Conservation (phyloP, 768 basidiomycete genomes). For the Auricularia auricula-judae region DNA sequence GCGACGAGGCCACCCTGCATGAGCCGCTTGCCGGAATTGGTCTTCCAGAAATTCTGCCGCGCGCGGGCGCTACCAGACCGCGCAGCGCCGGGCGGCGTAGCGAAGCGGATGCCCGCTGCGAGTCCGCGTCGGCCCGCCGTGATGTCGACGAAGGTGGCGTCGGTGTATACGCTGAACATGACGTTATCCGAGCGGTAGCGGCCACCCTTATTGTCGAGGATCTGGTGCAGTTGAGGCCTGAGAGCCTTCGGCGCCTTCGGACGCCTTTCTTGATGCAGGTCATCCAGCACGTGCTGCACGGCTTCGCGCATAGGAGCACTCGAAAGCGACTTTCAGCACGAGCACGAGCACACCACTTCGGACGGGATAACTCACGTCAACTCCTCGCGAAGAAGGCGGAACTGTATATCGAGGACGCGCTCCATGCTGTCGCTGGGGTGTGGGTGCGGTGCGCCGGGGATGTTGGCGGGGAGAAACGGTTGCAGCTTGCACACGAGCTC, state of each 20-base stretch:
- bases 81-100: slow-evolving; percentile 47
- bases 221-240: slow-evolving; percentile 30
- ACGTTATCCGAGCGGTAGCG: slow-evolving; percentile 44
- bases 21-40: slow-evolving; percentile 45
- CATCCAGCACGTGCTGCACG: slow-evolving; percentile 36
- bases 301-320: slow-evolving; percentile 42
- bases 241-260: background rate
- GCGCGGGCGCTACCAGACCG: slow-evolving; percentile 25
- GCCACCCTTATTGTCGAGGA: slow-evolving; percentile 46
- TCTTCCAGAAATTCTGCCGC: slow-evolving; percentile 51
- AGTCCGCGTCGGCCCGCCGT: slow-evolving; percentile 42
- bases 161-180: slow-evolving; percentile 55
- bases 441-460: slow-evolving; percentile 52
- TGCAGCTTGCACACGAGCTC: slow-evolving; percentile 41
- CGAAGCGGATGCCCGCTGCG: slow-evolving; percentile 33
- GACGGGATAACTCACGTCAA: slow-evolving; percentile 34
- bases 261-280: slow-evolving; percentile 19
- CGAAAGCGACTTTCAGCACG: too few relatives aligned
- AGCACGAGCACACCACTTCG: too few relatives aligned
- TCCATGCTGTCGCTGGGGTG: slow-evolving; percentile 48
- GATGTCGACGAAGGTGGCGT: slow-evolving; percentile 35
- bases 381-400: slow-evolving; percentile 64
- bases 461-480: slow-evolving; percentile 53
- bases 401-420: slow-evolving; percentile 60
- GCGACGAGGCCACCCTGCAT: slow-evolving; percentile 54